Evolutionary conservation across 768 basidiomycete species (phyloP), one percentile per base, ranked within the genome.

Genomic region (Amanita thiersii): DNA sequence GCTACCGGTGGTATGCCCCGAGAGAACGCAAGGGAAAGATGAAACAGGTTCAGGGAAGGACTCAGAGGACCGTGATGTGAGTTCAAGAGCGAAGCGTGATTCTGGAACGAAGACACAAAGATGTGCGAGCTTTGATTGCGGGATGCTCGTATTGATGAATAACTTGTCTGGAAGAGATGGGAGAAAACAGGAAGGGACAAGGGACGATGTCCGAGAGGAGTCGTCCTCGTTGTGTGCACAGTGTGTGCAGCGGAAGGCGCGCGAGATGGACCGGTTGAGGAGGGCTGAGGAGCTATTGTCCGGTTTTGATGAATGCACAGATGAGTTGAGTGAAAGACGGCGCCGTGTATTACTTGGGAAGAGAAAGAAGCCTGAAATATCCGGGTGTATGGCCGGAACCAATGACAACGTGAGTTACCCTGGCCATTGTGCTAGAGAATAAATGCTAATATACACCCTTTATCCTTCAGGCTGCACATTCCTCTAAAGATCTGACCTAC

Each of bases 121-220:
- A 37, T 61, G 59, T 42, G 49, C 41, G 23, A 56, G 55, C 41
- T 21, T 47, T 14, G 59, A 58, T 41, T 61, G 50, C 15, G 48
- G 48, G 4, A 32, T 43, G 31, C 12, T 45, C 20, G 31, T 39
- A 11, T 23, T 39, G 5, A 15, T 38, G 24, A 21, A 42, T 30
- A 40, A 40, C 5, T 24, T 17, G 32, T 19, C 39, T 49, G 23
- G 30, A 43, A 46, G 45, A 31, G 30, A 39, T 41, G 7, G 20
- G 19, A 45, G 35, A 39, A 19, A 39, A 17, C 31, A 30, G 23
- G 37, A 26, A 37, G 20, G 40, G 36, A 43, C 29, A 3, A n/a
- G n/a, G n/a, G n/a, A n/a, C n/a, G n/a, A n/a, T n/a, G 35, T 21
- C 36, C 19, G 17, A 24, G 35, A 18, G 23, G 29, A 12, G 21